Evolutionary conservation across 208 protist species (phyloP).

Genomic region (Wallacemonas sp.): DNA sequence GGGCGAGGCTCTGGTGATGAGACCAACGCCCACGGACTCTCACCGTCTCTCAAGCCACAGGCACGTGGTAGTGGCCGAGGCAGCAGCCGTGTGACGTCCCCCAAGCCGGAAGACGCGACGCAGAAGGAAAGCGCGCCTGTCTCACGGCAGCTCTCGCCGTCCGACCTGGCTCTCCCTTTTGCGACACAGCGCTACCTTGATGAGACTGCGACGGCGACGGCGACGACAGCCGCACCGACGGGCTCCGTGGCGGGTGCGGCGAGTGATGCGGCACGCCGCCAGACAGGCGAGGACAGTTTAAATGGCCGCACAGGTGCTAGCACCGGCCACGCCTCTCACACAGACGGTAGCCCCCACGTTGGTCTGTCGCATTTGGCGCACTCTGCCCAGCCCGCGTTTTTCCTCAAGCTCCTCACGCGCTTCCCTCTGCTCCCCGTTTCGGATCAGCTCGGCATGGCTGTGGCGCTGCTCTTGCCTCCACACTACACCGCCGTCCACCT

Average conservation of each 20-base stretch:
- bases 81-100: no score
- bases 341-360: neutral
- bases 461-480: conserved; percentile 48
- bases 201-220: neutral
- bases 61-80: no score
- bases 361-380: conserved; percentile 20
- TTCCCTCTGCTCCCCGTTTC: conserved; percentile 49
- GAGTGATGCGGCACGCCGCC: neutral
- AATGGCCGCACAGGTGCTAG: neutral
- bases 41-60: no score
- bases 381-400: conserved; percentile 27
- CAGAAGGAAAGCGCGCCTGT: neutral
- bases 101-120: no score
- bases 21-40: no score
- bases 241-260: neutral
- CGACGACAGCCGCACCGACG: neutral
- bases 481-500: conserved; percentile 35
- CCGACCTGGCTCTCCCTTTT: conserved; percentile 2
- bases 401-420: conserved; percentile 27
- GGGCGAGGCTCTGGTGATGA: no score
- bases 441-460: conserved; percentile 53
- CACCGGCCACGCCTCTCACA: neutral
- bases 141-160: neutral
- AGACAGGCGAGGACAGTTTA: no score
- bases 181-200: neutral